Base-by-base conservation (phyloP, 2,329 filamentous ascomycete species). In the Cladophialophora immunda region DNA sequence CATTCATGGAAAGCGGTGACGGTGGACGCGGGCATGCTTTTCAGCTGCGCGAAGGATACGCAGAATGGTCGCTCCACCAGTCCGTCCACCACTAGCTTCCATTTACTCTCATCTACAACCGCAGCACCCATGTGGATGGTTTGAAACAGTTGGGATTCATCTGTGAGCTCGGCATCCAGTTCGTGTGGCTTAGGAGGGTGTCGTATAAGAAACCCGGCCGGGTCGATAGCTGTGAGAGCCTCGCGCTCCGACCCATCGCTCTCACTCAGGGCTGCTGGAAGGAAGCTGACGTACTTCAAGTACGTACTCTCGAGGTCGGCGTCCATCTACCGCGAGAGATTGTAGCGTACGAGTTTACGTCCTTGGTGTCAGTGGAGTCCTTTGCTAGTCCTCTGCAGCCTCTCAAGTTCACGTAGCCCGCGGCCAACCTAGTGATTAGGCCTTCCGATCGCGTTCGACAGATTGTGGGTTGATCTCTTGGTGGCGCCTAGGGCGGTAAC, bases 71-170 rank as follows among this genome's bases (percentile, higher is more conserved):
- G 57, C 8, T 72, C 52, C 1, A 79, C 76, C 2, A 78, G 68
- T 3, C 77, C 78, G 57, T 76, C 73, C 17, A 79, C 63, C 0
- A 75, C 67, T 2, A 79, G 72, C 3, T 67, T 64, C 73, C 75
- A 79, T n/a, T 67, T 70, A 0, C 69, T 22, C 7, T 68, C 27
- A 25, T 77, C 72, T 15, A 79, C 70, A 2, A 74, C 70, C 2
- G 77, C 74, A 7, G 69, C 69, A 2, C 76, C 77, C 74, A 79
- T 77, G 64, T 79, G 77, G 13, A 78, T 75, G 1, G 77, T 78
- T 47, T 78, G 76, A 62, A 79, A 79, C 5, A 79, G 73, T 5
- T 71, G 62, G 6, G 59, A 59, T 15, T 77, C 75, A 15, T 64
- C 57, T 3, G 76, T 78, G 19, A 75, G 69, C 53, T 68, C 68